Conservation (phyloP, 208 protist species). For the Herpetomonas tarakana region DNA sequence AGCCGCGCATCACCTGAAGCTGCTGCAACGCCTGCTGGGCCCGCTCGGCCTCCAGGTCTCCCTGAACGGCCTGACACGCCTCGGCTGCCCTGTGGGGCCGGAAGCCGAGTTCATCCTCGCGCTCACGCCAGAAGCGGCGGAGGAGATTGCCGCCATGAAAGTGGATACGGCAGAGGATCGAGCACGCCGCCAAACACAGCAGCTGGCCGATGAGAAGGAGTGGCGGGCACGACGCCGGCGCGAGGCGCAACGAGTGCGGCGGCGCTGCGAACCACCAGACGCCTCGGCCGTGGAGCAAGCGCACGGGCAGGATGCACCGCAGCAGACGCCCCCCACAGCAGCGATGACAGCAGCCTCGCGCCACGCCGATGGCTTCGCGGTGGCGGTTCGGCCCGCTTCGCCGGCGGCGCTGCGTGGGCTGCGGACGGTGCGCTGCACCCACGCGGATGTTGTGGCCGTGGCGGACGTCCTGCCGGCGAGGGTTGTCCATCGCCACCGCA, state of each 20-base stretch:
- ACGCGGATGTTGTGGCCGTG: conserved; percentile 9
- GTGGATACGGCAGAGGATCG: neutral
- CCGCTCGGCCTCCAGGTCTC: conserved; percentile 44
- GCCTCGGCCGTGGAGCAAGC: neutral
- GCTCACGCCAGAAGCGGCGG: conserved; percentile 22
- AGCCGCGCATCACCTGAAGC: conserved; percentile 31
- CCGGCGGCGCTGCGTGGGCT: neutral
- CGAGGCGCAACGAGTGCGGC: neutral
- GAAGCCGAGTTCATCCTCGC: conserved; percentile 36
- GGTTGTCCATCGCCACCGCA: conserved; percentile 23
- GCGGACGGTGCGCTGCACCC: conserved; percentile 1
- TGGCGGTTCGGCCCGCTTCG: neutral
- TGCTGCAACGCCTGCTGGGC: conserved; percentile 27
- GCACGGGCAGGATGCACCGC: no score
- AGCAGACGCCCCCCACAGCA: neutral
- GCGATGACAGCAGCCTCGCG: neutral
- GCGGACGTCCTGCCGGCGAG: conserved; percentile 13
- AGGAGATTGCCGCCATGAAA: conserved; percentile 19
- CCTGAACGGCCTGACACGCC: conserved; percentile 34
- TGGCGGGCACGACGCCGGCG: neutral
- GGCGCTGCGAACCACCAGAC: neutral
- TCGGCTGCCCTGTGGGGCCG: conserved; percentile 38
- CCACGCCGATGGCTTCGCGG: neutral
- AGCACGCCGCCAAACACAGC: neutral
- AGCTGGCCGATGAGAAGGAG: neutral